Evolutionary conservation across 2,329 filamentous ascomycete genomes (phyloP), one percentile per base, ranked within the genome.

Genomic region (Botryosphaeria agaves): DNA sequence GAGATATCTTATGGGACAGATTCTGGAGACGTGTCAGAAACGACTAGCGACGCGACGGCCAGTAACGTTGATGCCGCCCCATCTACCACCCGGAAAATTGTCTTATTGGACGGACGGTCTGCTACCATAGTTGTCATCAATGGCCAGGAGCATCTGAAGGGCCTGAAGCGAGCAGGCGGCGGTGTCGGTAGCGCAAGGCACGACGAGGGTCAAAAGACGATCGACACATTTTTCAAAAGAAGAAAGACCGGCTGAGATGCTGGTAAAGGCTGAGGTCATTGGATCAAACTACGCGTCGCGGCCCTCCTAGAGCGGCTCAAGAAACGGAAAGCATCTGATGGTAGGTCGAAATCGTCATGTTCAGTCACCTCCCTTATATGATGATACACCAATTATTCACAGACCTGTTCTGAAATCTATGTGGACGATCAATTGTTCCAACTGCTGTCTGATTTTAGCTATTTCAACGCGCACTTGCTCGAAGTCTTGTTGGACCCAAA

Each of bases 401-500:
- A 82, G 76, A 83, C 76, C 77, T 83, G 76, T 77, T 76, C 77
- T 66, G 74, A 82, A 77, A 56, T 48, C 46, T 41, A 64, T 81
- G 75, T 78, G 65, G 76, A 79, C 66, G 61, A 51, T 61, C 35
- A 57, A 71, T 74, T 70, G 72, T 74, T 52, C 72, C 76, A 82
- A 82, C 75, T 77, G 76, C 76, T 82, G 72, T 81, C 76, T 81
- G 76, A 80, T 51, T 49, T 29, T 24, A n/a, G n/a, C n/a, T n/a
- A n/a, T n/a, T n/a, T n/a, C n/a, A n/a, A n/a, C n/a, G n/a, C n/a
- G n/a, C n/a, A n/a, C n/a, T n/a, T n/a, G n/a, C n/a, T n/a, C n/a
- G n/a, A n/a, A n/a, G n/a, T n/a, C n/a, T n/a, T n/a, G n/a, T n/a
- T n/a, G n/a, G n/a, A n/a, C n/a, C n/a, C n/a, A n/a, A n/a, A n/a